A percentile compares a stretch with the other conserved stretches of the same genome.
Conservation (phyloP, 2,329 filamentous ascomycete genomes). For the Xylaria sp. region DNA sequence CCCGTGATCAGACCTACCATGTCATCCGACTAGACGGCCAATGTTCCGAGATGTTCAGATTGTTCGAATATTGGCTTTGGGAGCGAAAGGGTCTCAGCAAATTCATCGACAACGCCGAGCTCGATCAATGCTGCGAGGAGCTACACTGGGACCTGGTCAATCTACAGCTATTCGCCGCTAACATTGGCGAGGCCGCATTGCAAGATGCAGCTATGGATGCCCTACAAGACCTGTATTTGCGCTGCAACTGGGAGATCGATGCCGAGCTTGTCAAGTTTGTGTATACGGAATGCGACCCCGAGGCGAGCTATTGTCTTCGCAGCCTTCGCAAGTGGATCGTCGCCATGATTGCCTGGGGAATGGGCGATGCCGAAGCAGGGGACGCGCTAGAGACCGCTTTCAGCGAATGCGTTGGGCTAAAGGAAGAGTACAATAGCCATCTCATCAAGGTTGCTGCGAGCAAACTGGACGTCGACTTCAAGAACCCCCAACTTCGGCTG, state of each 20-base stretch:
- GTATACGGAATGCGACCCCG: constrained; percentile 58
- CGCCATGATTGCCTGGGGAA: constrained; percentile 64
- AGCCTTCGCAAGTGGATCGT: constrained; percentile 65
- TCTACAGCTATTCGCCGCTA: constrained; percentile 62
- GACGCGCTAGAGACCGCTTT: constrained; percentile 49
- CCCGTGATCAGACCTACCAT: constrained; percentile 29
- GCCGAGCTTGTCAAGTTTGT: constrained; percentile 57
- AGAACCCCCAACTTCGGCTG: constrained; percentile 66
- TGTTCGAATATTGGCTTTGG: constrained; percentile 44
- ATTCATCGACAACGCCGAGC: constrained; percentile 38
- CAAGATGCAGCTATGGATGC: constrained; percentile 65
- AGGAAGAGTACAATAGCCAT: constrained; percentile 57
- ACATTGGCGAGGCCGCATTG: constrained; percentile 54
- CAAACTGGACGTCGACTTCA: constrained; percentile 58
- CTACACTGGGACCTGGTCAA: constrained; percentile 63
- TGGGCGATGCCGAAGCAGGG: constrained; percentile 45
- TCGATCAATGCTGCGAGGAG: constrained; percentile 40
- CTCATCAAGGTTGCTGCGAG: constrained; percentile 57
- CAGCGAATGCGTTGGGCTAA: constrained; percentile 51
- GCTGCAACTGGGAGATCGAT: constrained; percentile 63
- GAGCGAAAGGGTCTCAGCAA: constrained; percentile 36
- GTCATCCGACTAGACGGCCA: constrained; percentile 41
- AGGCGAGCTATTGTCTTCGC: constrained; percentile 57
- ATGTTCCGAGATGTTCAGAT: constrained; percentile 43
- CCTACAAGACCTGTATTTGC: constrained; percentile 63